A percentile compares a stretch with the other conserved stretches of the same genome.
These are phyloP conservation scores for Chytriomyces hyalinus DNA, from an alignment of 192 early-diverging fungal genomes.

Conservation along the genomic window DNA sequence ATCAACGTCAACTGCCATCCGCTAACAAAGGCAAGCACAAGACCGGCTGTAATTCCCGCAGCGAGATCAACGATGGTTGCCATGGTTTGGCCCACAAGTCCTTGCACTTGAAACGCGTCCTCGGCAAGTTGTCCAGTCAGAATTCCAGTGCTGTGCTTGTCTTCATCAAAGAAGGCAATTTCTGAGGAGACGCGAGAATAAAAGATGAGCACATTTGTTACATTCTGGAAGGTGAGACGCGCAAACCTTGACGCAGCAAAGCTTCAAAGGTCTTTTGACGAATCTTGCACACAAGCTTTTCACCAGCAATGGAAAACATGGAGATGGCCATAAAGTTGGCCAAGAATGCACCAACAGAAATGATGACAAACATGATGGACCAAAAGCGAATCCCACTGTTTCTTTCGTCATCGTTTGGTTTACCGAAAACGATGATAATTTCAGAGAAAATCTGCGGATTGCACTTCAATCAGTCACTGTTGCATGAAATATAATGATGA, in stretches of 20 bases:
- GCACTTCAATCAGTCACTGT: slow-evolving; percentile 14
- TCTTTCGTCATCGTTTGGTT: slow-evolving; percentile 42
- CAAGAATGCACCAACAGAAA: slow-evolving; percentile 65
- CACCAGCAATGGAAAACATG: slow-evolving; percentile 53
- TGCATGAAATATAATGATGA: neutral
- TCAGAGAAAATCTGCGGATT: slow-evolving; percentile 55
- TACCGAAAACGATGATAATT: slow-evolving; percentile 43
- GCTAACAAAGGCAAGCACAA: slow-evolving; percentile 71
- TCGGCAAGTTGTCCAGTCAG: slow-evolving; percentile 81
- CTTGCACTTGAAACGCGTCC: slow-evolving; percentile 68
- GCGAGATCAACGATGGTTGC: slow-evolving; percentile 53
- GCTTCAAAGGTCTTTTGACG: slow-evolving; percentile 48
- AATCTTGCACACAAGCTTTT: slow-evolving; percentile 47
- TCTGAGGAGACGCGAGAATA: slow-evolving; percentile 33
- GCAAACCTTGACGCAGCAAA: slow-evolving; percentile 48
- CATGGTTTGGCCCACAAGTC: slow-evolving; percentile 62
- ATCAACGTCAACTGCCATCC: slow-evolving; percentile 85
- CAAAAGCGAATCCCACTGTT: slow-evolving; percentile 55
- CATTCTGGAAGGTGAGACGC: neutral
- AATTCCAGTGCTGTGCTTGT: slow-evolving; percentile 71
- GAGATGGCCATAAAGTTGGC: slow-evolving; percentile 51
- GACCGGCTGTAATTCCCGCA: slow-evolving; percentile 49
- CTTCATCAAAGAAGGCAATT: slow-evolving; percentile 62
- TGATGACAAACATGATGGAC: slow-evolving; percentile 65
- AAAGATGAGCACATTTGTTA: neutral